Conservation (phyloP, 495 filamentous ascomycete genomes). For the Astrothelium macrocarpum region DNA sequence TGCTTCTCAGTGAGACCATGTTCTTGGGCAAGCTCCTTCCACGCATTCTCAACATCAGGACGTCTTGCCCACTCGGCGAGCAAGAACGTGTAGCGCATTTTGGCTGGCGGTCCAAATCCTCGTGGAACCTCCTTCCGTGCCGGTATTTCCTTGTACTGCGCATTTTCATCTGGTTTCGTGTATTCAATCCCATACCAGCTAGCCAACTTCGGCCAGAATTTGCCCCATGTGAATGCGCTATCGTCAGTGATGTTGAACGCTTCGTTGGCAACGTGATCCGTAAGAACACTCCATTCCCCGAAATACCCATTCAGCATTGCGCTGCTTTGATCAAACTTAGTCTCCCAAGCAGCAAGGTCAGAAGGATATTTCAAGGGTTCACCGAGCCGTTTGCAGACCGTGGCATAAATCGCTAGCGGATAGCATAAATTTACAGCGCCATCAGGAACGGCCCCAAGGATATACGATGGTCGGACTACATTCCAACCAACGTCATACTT, state of each 20-base stretch:
- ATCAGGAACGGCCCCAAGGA: conserved; percentile 42
- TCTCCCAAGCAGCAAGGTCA: conserved; percentile 36
- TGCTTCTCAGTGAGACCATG: conserved; percentile 26
- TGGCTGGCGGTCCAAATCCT: conserved; percentile 18
- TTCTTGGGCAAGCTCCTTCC: conserved; percentile 28
- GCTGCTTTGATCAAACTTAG: conserved; percentile 32
- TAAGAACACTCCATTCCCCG: conserved; percentile 43
- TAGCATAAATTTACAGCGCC: conserved; percentile 43
- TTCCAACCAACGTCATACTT: conserved; percentile 29
- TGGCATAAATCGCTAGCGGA: conserved; percentile 40
- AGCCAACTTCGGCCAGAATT: conserved; percentile 39
- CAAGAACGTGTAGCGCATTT: conserved; percentile 30
- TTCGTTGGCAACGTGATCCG: conserved; percentile 29
- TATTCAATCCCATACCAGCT: conserved; percentile 35
- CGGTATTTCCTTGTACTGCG: conserved; percentile 12
- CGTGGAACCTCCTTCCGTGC: conserved; percentile 4
- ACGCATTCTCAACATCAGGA: conserved; percentile 37
- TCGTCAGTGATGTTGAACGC: conserved; percentile 40
- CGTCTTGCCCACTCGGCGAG: conserved; percentile 38
- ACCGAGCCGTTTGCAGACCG: conserved; percentile 34
- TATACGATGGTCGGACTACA: conserved; percentile 38
- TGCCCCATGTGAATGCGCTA: conserved; percentile 35
- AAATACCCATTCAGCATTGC: conserved; percentile 40
- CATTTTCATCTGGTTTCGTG: conserved; percentile 17
- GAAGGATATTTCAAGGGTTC: conserved; percentile 35